Base-by-base conservation (phyloP, 2,329 filamentous ascomycete genomes). In the Knoxdaviesia proteae region DNA sequence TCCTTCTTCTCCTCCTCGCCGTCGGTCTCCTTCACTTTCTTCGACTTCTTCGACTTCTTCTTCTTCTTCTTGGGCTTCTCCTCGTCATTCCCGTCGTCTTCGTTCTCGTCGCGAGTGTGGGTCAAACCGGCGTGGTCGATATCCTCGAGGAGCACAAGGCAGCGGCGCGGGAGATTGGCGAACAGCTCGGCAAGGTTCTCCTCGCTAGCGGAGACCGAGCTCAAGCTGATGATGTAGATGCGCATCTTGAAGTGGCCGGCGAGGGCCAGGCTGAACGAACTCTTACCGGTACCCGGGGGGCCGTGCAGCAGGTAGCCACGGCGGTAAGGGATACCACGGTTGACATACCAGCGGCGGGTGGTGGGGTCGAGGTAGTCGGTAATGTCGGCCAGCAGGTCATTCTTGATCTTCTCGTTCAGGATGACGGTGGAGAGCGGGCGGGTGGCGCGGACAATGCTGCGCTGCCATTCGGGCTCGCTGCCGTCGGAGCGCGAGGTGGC, bases 261-360 rank as follows among this genome's bases (percentile, higher is more conserved):
- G 41, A 82, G 64, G 0, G 80, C 79, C 37, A 84, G 67, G 48
- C 72, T 77, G 1, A 84, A 64, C 39, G 75, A 80, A 38, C 74
- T 80, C 58, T 88, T 90, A 9, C 83, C 82, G 0, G 81, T 87
- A 1, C 83, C 82, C 0, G 82, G 82, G 0, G 83, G 82, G 0
- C 84, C 84, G 48, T 87, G 67, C 10, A 93, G 73, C 0, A 93
- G 69, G 52, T 90, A 93, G 0, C 84, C 86, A 5, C 84, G 69
- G 9, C 84, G 72, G 55, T 92, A 92, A 0, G 86, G 84, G 32
- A 93, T 88, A 1, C 84, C 84, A 6, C 84, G 70, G 49, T 83
- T 80, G 0, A 77, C 68, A 54, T 94, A 93, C 83, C 84, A 93
- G n/a, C 75, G 66, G 38, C 71, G 64, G 0, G 75, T 79, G 8